These are phyloP conservation scores for Dichotomocladium elegans DNA, from an alignment of 371 early-diverging fungal genomes.

Conservation along the genomic window DNA sequence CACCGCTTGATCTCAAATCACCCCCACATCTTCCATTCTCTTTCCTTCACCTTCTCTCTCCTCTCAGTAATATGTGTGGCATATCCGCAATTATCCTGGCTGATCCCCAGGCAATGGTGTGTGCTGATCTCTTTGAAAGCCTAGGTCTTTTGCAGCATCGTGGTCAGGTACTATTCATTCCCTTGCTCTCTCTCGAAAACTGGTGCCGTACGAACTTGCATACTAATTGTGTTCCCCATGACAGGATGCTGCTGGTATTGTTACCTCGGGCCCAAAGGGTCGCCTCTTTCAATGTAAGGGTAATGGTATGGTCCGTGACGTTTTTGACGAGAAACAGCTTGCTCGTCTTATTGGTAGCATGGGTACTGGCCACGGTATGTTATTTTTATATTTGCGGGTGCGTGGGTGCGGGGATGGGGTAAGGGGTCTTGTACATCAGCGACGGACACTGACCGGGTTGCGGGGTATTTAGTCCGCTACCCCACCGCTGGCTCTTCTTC, in stretches of 20 bases:
- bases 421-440: background rate
- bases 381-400: too few relatives aligned
- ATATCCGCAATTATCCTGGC: slow-evolving; percentile 85
- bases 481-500: slow-evolving; percentile 96
- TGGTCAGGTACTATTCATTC: slow-evolving; percentile 97
- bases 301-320: slow-evolving; percentile 97
- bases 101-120: slow-evolving; percentile 71
- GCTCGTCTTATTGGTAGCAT: slow-evolving; percentile 77
- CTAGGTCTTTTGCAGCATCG: slow-evolving; percentile 94
- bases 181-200: background rate
- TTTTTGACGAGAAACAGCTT: slow-evolving; percentile 80
- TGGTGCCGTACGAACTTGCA: background rate
- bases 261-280: slow-evolving; percentile 94
- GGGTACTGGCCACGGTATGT: slow-evolving; percentile 95
- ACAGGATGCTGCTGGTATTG: slow-evolving; percentile 97
- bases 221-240: too few relatives aligned
- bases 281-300: slow-evolving; percentile 96
- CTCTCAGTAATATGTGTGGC: too few relatives aligned
- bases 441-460: background rate
- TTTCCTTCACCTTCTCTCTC: too few relatives aligned
- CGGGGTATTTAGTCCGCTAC: slow-evolving; percentile 85
- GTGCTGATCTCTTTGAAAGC: slow-evolving; percentile 87
- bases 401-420: background rate
- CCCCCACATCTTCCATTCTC: too few relatives aligned
- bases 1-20: too few relatives aligned